phyloP scores from a whole-genome alignment of 495 filamentous ascomycete genomes.

The Rhizodiscina lignyota region DNA sequence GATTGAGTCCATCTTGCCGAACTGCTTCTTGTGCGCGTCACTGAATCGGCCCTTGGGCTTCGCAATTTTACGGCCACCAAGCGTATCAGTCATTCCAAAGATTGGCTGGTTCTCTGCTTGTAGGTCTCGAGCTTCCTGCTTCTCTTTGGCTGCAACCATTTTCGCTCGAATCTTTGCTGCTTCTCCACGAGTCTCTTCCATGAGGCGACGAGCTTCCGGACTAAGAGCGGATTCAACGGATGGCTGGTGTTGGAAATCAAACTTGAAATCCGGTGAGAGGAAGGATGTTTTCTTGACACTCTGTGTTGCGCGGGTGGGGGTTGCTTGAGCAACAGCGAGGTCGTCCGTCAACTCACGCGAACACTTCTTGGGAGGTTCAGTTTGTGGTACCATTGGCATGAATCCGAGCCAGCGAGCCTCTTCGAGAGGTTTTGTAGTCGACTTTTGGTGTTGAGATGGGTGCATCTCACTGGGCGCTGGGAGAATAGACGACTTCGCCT shows the following conservation, averaged over 20 bases:
- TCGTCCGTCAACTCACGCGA: slow-evolving; percentile 1
- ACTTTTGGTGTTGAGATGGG: slow-evolving; percentile 18
- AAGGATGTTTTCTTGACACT: slow-evolving; percentile 5
- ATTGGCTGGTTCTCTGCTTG: slow-evolving; percentile 21
- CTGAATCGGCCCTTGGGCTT: slow-evolving; percentile 69
- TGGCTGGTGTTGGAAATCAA: slow-evolving; percentile 43
- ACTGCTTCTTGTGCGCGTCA: slow-evolving; percentile 66
- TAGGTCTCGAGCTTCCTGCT: slow-evolving; percentile 9
- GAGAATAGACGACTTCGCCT: slow-evolving; percentile 15
- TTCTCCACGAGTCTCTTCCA: slow-evolving; percentile 58
- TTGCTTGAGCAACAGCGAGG: slow-evolving; percentile 11
- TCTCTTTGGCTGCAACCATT: slow-evolving; percentile 33
- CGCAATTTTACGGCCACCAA: slow-evolving; percentile 50
- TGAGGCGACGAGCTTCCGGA: slow-evolving; percentile 56
- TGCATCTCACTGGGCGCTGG: slow-evolving; percentile 21
- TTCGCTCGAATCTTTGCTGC: slow-evolving; percentile 49
- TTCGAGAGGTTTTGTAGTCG: slow-evolving; percentile 18
- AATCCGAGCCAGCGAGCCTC: slow-evolving; percentile 24
- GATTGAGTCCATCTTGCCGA: slow-evolving; percentile 96
- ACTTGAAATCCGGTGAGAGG: slow-evolving; percentile 51
- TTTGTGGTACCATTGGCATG: slow-evolving; percentile 15
- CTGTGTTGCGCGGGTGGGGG: slow-evolving; percentile 14
- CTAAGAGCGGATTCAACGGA: slow-evolving; percentile 48
- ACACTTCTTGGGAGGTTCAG: slow-evolving; percentile 19
- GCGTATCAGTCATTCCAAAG: too few species aligned